Conservation (phyloP, 176 grass and related monocot species). For the Oryza rufipogon region DNA sequence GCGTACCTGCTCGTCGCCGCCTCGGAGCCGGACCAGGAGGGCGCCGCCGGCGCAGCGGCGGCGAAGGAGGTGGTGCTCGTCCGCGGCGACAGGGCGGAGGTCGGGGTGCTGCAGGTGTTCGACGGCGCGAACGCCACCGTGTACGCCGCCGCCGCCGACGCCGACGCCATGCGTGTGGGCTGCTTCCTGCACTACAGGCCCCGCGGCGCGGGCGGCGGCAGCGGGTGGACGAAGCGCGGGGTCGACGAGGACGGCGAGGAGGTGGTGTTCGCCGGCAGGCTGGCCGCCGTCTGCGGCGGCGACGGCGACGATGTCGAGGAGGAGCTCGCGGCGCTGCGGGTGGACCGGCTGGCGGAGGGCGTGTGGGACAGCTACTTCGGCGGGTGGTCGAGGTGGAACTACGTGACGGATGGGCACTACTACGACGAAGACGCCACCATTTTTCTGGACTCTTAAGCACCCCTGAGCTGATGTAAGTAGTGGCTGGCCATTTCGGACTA, state of each 20-base stretch:
- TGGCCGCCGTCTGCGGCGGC: constrained; percentile 13
- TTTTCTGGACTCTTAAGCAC: not conserved
- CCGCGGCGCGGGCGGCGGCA: not conserved
- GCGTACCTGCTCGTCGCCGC: constrained; percentile 31
- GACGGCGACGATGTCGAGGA: constrained; percentile 37
- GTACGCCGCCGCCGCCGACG: constrained; percentile 2
- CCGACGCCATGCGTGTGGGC: constrained; percentile 23
- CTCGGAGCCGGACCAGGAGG: constrained; percentile 14
- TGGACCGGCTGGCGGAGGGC: constrained; percentile 51
- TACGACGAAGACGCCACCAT: not conserved
- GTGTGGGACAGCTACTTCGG: constrained; percentile 65
- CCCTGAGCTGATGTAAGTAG: not conserved
- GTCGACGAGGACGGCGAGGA: constrained; percentile 48
- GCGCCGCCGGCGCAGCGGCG: not conserved
- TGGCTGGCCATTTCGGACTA: not conserved
- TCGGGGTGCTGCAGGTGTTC: constrained; percentile 48
- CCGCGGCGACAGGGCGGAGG: constrained; percentile 33
- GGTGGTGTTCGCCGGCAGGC: constrained; percentile 53
- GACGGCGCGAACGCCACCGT: constrained; percentile 54
- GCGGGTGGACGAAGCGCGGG: not conserved
- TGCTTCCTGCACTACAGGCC: constrained; percentile 49
- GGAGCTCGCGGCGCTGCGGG: constrained; percentile 46
- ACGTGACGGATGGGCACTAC: not conserved
- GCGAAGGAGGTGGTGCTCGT: constrained; percentile 50
- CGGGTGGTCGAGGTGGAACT: constrained; percentile 60